Base-by-base conservation (phyloP, 2,329 filamentous ascomycete genomes). In the Aspergillus pseudoglaucus region DNA sequence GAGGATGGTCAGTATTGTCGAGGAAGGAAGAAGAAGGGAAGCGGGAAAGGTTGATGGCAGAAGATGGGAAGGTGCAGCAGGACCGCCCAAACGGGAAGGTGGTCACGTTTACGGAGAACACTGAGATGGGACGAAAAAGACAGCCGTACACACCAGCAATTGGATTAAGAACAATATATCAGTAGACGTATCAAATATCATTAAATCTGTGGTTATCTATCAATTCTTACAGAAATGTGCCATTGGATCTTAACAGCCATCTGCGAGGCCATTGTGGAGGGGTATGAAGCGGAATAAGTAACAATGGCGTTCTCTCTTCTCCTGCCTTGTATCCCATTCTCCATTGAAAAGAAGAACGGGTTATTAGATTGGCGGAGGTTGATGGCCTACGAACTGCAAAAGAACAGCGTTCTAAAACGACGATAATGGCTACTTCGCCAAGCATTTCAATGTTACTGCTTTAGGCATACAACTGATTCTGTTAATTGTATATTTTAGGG, bases 281-380 rank as follows among this genome's bases (percentile, higher is more conserved):
- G 63, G 56, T 62, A 60, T 60, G 59, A 65, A 67, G 63, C 65
- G 62, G 66, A 69, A 69, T 68, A 71, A 67, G 66, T 56, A 61
- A 59, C 63, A 60, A 56, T 64, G 58, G 52, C 47, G 46, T 51
- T 76, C 62, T 47, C 53, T 85, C 64, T 87, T 67, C 82, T 85
- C 82, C 79, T 72, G 77, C 79, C 76, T 82, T 85, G 81, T 85
- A 84, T 85, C 82, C 81, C 81, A 69, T 66, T 71, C 72, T 75
- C 75, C 77, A 83, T 69, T 53, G 66, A 56, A 47, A 59, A 60
- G 69, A 69, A 68, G 74, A 73, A 73, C 67, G 81, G 80, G 80
- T 75, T 83, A 84, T 84, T 85, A 82, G 80, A 85, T 83, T 73
- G 79, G 76, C 77, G 81, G 82, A 85, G 81, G 68, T 57, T 22